Base-by-base conservation (phyloP, 805 yeast genomes). In the Saturnispora bothae region DNA sequence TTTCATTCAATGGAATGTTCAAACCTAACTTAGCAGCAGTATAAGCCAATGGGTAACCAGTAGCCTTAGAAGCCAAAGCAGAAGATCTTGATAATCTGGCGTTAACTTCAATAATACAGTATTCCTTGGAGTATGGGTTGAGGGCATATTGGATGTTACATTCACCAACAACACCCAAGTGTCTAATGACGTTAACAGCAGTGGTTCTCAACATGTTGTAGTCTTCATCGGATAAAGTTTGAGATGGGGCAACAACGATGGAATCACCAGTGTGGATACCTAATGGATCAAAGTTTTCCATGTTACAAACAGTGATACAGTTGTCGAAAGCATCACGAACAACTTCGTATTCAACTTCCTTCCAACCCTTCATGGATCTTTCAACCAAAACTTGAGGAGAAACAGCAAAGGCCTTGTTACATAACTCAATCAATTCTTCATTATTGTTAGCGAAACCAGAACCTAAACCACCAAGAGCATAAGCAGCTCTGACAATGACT, bases 231-330 rank as follows among this genome's bases (percentile, higher is more conserved):
- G 95, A 82, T 53, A 89, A 68, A 29, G 98, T 89, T 65, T 89
- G 98, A 31, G 96, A 86, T 35, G 98, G 98, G 39, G 98, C 98
- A 56, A 92, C 96, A 35, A 89, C 98, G 53, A 89, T 92, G 30
- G 98, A 92, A 62, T 89, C 98, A 68, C 98, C 98, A 40, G 98
- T 89, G 66, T 89, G 98, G 53, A 89, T 82, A 51, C 98, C 98
- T 51, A 89, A 74, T 31, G 98, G 98, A 64, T 89, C 98, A 52
- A 89, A 89, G 69, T 89, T 89, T 67, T 89, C 98, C 98, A 89
- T 89, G 65, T 89, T 89, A 72, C 98, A 89, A 38, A 89, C 98
- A 31, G 98, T 89, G 59, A 89, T 89, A 73, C 98, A 89, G 73
- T 89, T 89, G 49, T 81, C 96, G 40, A 82, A 92, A 47, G 92